phyloP scores from a whole-genome alignment of 2,329 filamentous ascomycete genomes.

The Keithomyces neogunnii region DNA sequence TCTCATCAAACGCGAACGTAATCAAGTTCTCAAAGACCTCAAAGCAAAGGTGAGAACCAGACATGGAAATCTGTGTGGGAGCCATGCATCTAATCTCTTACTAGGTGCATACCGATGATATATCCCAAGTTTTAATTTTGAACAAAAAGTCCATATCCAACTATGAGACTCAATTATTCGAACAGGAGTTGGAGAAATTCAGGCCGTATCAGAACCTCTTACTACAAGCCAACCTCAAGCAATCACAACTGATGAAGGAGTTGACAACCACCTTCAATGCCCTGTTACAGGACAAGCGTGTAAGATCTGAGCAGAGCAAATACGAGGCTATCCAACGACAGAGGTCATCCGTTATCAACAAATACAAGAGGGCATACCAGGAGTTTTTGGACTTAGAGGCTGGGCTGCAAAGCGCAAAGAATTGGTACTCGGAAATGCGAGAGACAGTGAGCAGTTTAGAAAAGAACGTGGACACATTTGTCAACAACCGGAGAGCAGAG shows the following conservation, averaged over 20 bases:
- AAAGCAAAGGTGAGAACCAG: constrained; percentile 80
- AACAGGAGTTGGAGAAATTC: constrained; percentile 96
- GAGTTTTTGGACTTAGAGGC: constrained; percentile 85
- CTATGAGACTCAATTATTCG: constrained; percentile 86
- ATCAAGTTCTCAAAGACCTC: constrained; percentile 88
- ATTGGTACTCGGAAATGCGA: constrained; percentile 93
- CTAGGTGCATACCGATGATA: constrained; percentile 91
- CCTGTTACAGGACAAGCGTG: constrained; percentile 86
- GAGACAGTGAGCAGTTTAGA: constrained; percentile 86
- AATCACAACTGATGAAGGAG: constrained; percentile 89
- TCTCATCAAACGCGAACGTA: constrained; percentile 82
- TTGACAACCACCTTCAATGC: constrained; percentile 80
- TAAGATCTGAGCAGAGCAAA: constrained; percentile 88
- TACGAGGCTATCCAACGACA: constrained; percentile 85
- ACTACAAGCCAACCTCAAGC: constrained; percentile 90
- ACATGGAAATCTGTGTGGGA: not conserved
- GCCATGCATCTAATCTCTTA: not conserved
- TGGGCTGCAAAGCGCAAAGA: constrained; percentile 78
- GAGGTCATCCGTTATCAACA: constrained; percentile 68
- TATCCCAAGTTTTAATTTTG: constrained; percentile 91
- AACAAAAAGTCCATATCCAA: constrained; percentile 96
- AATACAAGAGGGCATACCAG: constrained; percentile 86
- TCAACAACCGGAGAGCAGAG: constrained; percentile 87
- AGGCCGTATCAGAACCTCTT: constrained; percentile 84
- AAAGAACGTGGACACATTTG: constrained; percentile 95